These are phyloP conservation scores for Arthromyces matolae DNA, from an alignment of 768 basidiomycete genomes.

Conservation along the genomic window DNA sequence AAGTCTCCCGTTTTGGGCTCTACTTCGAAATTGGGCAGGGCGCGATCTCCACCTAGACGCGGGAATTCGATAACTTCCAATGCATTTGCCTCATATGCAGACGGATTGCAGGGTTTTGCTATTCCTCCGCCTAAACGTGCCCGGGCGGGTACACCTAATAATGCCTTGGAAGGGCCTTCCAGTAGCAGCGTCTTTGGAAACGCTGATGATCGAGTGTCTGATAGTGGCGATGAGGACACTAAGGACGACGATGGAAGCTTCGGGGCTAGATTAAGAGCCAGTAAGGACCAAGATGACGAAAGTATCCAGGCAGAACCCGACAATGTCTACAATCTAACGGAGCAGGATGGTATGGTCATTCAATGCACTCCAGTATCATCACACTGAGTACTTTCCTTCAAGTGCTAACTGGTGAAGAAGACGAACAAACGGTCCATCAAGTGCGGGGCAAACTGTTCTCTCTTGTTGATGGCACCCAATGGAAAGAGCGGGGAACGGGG, in stretches of 20 bases:
- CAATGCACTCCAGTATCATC: neutral
- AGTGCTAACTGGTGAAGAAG: constrained; percentile 81
- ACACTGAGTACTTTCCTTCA: neutral
- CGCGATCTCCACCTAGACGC: constrained; percentile 56
- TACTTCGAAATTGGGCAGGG: constrained; percentile 37
- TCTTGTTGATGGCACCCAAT: constrained; percentile 54
- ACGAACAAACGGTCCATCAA: constrained; percentile 73
- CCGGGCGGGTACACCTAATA: constrained; percentile 47
- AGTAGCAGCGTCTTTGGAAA: constrained; percentile 20
- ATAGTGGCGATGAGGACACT: constrained; percentile 46
- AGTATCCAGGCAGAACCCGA: constrained; percentile 45
- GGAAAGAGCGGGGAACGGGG: constrained; percentile 79
- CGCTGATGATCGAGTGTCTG: constrained; percentile 26
- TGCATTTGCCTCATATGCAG: constrained; percentile 62
- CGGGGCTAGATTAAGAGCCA: constrained; percentile 64
- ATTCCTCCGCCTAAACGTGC: constrained; percentile 53
- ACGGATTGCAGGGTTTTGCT: constrained; percentile 47
- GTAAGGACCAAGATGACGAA: constrained; percentile 56
- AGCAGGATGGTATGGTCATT: constrained; percentile 58
- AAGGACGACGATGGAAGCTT: constrained; percentile 46
- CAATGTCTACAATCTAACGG: constrained; percentile 46
- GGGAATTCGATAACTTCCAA: constrained; percentile 38
- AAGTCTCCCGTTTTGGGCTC: constrained; percentile 54
- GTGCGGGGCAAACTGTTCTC: constrained; percentile 74
- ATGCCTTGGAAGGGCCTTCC: constrained; percentile 40